Conservation (phyloP, 371 early-diverging fungal genomes). For the Mortierella sp. region DNA sequence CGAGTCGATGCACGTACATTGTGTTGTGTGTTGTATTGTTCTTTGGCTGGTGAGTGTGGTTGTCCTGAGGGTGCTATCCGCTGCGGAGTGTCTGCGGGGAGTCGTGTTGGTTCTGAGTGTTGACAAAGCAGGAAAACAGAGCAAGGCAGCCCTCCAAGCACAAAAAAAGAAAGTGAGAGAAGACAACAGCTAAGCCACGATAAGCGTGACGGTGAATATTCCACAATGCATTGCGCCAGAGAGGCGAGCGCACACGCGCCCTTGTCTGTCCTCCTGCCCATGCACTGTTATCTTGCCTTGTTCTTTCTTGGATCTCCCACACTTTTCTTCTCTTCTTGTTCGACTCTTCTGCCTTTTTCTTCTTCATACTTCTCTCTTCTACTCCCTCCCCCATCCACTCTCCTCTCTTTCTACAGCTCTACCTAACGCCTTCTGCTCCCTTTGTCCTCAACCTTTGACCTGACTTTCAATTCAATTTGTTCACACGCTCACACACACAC, state of each 20-base stretch:
- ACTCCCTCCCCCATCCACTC: background rate
- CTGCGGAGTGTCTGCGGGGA: background rate
- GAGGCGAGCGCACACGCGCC: background rate
- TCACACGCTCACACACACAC: background rate
- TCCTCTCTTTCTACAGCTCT: background rate
- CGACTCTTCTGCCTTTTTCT: too few relatives aligned
- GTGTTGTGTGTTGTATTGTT: background rate
- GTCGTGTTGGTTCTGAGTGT: background rate
- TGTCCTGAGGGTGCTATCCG: background rate
- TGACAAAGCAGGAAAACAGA: background rate
- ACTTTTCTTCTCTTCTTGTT: too few relatives aligned
- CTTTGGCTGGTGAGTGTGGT: background rate
- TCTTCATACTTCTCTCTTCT: background rate
- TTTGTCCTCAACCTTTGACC: background rate
- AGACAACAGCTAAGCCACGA: slow-evolving; percentile 6
- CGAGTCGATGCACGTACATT: slow-evolving; percentile 3
- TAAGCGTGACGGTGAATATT: background rate
- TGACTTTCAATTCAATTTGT: background rate
- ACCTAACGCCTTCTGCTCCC: background rate
- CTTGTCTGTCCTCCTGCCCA: too few relatives aligned
- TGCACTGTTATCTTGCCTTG: background rate
- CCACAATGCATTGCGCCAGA: background rate
- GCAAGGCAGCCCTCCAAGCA: background rate
- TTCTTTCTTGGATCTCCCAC: background rate
- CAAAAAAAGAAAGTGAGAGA: background rate